A percentile compares a stretch with the other conserved stretches of the same genome.
phyloP scores from a whole-genome alignment of 352 stramenopile genomes.

The Phytophthora cajani region DNA sequence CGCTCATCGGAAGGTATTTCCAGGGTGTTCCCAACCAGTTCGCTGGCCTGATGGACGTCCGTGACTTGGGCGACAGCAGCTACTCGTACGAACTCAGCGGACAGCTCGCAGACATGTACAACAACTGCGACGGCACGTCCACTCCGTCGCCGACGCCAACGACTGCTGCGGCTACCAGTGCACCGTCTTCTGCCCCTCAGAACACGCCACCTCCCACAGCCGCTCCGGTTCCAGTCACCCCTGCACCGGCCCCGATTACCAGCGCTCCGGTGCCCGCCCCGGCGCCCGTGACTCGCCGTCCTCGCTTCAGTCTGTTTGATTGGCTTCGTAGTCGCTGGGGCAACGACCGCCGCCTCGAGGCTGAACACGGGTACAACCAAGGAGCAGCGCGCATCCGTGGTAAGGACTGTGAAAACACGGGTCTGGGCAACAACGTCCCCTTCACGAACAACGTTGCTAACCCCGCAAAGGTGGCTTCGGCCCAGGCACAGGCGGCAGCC shows the following conservation, averaged over 20 bases:
- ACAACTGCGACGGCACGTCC: constrained; percentile 39
- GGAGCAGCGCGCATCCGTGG: too few relatives aligned
- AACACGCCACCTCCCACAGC: background rate
- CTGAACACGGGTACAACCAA: constrained; percentile 15
- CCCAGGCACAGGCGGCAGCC: background rate
- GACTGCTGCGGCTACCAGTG: background rate
- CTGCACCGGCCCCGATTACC: constrained; percentile 5
- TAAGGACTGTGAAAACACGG: too few relatives aligned
- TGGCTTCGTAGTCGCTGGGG: constrained; percentile 30
- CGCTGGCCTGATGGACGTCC: constrained; percentile 54
- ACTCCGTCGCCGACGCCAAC: background rate
- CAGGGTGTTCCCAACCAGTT: constrained; percentile 44
- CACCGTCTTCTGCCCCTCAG: background rate
- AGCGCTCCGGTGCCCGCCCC: constrained; percentile 3
- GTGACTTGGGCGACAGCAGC: constrained; percentile 53
- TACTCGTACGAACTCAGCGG: constrained; percentile 65
- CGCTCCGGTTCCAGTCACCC: background rate
- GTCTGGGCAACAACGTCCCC: background rate
- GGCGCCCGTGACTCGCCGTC: constrained; percentile 4
- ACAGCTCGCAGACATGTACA: constrained; percentile 53
- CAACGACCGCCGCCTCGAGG: constrained; percentile 22
- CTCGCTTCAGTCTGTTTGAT: constrained; percentile 3
- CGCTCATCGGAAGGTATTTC: constrained; percentile 48
- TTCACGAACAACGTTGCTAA: background rate
- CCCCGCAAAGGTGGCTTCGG: too few relatives aligned